Conservation (phyloP, 2,329 filamentous ascomycete species). For the Claviceps quebecensis region DNA sequence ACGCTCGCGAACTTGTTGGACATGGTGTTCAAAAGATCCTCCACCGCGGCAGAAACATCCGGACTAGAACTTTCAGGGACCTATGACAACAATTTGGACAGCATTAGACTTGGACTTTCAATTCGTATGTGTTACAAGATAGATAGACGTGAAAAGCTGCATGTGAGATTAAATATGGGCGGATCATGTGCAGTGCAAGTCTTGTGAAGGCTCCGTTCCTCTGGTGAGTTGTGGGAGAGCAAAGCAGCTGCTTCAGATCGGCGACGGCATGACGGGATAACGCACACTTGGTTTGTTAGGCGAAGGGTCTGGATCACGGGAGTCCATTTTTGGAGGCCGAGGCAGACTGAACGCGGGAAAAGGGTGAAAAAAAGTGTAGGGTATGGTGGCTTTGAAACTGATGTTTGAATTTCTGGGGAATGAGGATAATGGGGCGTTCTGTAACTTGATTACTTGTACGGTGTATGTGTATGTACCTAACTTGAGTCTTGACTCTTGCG, state of each 20-base stretch:
- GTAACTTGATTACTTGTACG: no score
- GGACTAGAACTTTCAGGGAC: conserved; percentile 33
- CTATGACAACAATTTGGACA: background rate
- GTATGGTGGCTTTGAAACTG: background rate
- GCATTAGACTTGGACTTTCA: background rate
- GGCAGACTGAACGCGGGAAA: background rate
- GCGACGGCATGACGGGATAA: background rate
- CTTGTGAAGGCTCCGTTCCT: no score
- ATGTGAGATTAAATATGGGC: no score
- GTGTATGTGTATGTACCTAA: no score
- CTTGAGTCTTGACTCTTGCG: no score
- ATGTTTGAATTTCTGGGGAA: no score
- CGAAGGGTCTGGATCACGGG: background rate
- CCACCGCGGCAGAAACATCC: conserved; percentile 65
- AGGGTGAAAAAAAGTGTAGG: no score
- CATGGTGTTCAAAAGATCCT: conserved; percentile 73
- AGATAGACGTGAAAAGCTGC: no score
- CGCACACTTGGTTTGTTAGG: conserved; percentile 1
- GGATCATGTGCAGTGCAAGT: no score
- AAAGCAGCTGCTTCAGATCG: no score
- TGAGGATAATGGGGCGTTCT: no score
- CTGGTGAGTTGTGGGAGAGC: no score
- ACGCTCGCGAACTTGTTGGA: conserved; percentile 75
- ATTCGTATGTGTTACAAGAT: background rate
- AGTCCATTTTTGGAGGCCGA: background rate